Evolutionary conservation across 129 eudicot genomes (phyloP).

Genomic region (Ambrosia artemisiifolia): DNA sequence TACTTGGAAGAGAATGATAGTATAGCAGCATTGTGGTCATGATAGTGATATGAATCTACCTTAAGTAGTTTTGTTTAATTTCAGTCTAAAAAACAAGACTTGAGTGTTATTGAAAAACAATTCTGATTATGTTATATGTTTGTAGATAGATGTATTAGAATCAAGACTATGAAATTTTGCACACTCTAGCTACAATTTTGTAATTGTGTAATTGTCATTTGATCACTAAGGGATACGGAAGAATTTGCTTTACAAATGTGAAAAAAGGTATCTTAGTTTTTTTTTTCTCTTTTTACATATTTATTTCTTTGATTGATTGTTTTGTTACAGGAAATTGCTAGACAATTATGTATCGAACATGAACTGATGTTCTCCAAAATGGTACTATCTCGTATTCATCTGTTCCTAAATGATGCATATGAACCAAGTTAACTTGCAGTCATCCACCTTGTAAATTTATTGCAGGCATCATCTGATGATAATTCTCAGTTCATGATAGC

Average conservation of each 20-base stretch:
- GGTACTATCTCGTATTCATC: slow-evolving; percentile 39
- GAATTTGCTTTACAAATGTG: not conserved
- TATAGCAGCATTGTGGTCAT: not conserved
- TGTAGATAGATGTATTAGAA: not conserved
- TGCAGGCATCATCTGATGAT: slow-evolving; percentile 95
- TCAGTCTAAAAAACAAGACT: not conserved
- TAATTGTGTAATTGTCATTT: slow-evolving; percentile 3
- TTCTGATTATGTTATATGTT: not conserved
- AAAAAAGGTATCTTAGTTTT: not conserved
- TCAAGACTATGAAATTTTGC: not conserved
- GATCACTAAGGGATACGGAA: not conserved
- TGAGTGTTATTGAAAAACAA: not conserved
- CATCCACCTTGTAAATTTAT: slow-evolving; percentile 13
- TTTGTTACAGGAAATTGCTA: slow-evolving; percentile 77
- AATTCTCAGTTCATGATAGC: slow-evolving; percentile 78
- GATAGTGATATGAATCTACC: too few species aligned
- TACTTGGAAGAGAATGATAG: not conserved
- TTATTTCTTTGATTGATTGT: not conserved
- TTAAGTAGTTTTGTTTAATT: not conserved
- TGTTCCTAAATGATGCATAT: slow-evolving; percentile 9
- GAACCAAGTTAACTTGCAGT: not conserved
- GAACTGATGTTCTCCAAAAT: slow-evolving; percentile 76
- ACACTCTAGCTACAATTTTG: not conserved
- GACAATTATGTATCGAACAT: slow-evolving; percentile 78
- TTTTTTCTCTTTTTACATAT: not conserved